Conservation (phyloP, 2,329 filamentous ascomycete species). For the Biscogniauxia mediterranea region DNA sequence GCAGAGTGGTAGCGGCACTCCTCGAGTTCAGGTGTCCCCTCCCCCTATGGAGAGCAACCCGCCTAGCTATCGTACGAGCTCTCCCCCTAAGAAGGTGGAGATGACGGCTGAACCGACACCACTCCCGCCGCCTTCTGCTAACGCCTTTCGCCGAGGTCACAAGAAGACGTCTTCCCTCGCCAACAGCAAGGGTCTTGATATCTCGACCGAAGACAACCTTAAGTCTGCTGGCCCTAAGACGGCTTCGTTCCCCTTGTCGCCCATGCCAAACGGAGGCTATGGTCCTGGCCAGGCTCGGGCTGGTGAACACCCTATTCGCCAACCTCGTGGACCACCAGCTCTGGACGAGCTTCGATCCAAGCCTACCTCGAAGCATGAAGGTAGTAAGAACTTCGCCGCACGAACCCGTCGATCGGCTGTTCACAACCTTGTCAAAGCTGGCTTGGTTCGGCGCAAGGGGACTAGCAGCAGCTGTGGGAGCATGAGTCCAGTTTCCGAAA, state of each 20-base stretch:
- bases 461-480: slow-evolving; percentile 71
- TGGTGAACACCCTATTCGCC: slow-evolving; percentile 89
- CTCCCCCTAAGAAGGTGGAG: slow-evolving; percentile 64
- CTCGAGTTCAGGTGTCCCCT: slow-evolving; percentile 79
- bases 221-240: slow-evolving; percentile 73
- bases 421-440: slow-evolving; percentile 86
- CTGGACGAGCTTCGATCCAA: slow-evolving; percentile 87
- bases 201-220: slow-evolving; percentile 44
- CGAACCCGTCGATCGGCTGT: slow-evolving; percentile 90
- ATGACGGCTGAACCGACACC: slow-evolving; percentile 68
- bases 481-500: slow-evolving; percentile 88
- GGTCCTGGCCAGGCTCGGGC: slow-evolving; percentile 90
- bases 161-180: slow-evolving; percentile 83
- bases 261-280: slow-evolving; percentile 73
- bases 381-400: slow-evolving; percentile 95
- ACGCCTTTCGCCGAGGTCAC: slow-evolving; percentile 89
- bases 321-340: slow-evolving; percentile 87
- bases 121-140: slow-evolving; percentile 82
- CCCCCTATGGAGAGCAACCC: slow-evolving; percentile 61
- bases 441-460: slow-evolving; percentile 78
- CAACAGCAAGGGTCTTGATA: slow-evolving; percentile 52
- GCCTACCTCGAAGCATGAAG: slow-evolving; percentile 89
- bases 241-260: slow-evolving; percentile 75
- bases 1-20: slow-evolving; percentile 56
- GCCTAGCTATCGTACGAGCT: slow-evolving; percentile 58